Conservation (phyloP, 768 basidiomycete species). For the Calocybe cyanea region DNA sequence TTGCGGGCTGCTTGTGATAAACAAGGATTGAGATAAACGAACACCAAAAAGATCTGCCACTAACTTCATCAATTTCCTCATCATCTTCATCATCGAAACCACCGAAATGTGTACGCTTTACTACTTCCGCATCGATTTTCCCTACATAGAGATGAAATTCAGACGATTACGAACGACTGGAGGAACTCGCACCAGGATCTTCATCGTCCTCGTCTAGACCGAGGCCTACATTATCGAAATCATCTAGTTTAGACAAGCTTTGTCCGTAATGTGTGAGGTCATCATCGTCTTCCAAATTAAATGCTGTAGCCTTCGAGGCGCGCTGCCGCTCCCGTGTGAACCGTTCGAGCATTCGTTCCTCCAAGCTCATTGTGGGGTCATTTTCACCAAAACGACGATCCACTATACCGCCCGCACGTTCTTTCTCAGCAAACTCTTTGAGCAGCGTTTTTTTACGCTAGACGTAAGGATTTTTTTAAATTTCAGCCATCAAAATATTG, state of each 20-base stretch:
- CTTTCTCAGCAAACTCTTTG: constrained; percentile 81
- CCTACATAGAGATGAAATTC: constrained; percentile 33
- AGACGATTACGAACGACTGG: not conserved
- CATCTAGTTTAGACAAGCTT: constrained; percentile 79
- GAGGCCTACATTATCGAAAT: constrained; percentile 73
- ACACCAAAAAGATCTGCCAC: not conserved
- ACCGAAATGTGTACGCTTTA: constrained; percentile 75
- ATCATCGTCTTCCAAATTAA: constrained; percentile 91
- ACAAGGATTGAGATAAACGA: not conserved
- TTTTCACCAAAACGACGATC: constrained; percentile 97
- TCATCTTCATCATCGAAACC: constrained; percentile 77
- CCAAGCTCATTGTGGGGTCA: constrained; percentile 86
- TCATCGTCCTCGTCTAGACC: constrained; percentile 56
- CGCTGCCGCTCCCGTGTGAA: constrained; percentile 90
- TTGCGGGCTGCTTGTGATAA: constrained; percentile 49
- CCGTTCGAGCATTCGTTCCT: constrained; percentile 95
- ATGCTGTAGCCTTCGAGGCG: constrained; percentile 66
- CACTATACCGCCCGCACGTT: constrained; percentile 81
- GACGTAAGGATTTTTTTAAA: constrained; percentile 6
- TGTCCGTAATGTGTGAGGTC: constrained; percentile 92
- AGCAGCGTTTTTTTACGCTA: constrained; percentile 86
- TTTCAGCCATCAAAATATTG: not conserved
- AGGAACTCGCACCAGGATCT: constrained; percentile 32
- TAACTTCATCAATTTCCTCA: constrained; percentile 47
- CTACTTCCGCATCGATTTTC: constrained; percentile 64